Evolutionary conservation across 2,329 filamentous ascomycete species (phyloP).

Genomic region (Gliomastix tumulicola): DNA sequence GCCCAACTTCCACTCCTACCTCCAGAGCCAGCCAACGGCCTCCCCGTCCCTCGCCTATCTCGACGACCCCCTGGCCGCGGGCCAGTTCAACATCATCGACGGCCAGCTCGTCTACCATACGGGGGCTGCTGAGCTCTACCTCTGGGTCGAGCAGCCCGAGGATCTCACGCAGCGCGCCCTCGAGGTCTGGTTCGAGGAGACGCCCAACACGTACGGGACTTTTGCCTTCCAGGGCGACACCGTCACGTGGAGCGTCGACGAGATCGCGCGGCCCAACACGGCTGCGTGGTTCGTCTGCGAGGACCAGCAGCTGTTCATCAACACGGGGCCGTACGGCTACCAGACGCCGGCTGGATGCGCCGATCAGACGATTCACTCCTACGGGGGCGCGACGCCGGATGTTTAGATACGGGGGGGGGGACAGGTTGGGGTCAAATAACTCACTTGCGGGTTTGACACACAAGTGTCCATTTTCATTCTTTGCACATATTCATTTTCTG

Average conservation of each 20-base stretch:
- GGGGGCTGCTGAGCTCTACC: constrained; percentile 30
- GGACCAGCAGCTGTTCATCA: constrained; percentile 45
- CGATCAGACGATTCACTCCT: constrained; percentile 38
- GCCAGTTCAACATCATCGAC: constrained; percentile 48
- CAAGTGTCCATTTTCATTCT: too few relatives aligned
- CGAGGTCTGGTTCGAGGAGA: constrained; percentile 40
- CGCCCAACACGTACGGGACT: constrained; percentile 45
- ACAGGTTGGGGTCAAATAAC: too few relatives aligned
- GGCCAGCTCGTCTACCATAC: constrained; percentile 49
- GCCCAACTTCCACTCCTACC: constrained; percentile 51
- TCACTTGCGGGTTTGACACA: too few relatives aligned
- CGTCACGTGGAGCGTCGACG: constrained; percentile 42
- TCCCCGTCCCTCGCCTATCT: constrained; percentile 41
- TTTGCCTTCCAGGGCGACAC: constrained; percentile 54
- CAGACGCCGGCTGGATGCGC: constrained; percentile 49
- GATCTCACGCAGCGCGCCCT: constrained; percentile 39
- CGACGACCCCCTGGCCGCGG: constrained; percentile 42
- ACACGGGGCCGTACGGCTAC: constrained; percentile 52
- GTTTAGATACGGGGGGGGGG: background rate
- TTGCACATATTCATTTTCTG: too few relatives aligned
- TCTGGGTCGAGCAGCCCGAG: constrained; percentile 37
- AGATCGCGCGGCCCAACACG: constrained; percentile 43
- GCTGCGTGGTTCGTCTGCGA: constrained; percentile 54
- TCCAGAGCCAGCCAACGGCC: constrained; percentile 38
- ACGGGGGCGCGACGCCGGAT: constrained; percentile 1